Evolutionary conservation across 2,329 filamentous ascomycete genomes (phyloP).

Genomic region (Apiospora sp.): DNA sequence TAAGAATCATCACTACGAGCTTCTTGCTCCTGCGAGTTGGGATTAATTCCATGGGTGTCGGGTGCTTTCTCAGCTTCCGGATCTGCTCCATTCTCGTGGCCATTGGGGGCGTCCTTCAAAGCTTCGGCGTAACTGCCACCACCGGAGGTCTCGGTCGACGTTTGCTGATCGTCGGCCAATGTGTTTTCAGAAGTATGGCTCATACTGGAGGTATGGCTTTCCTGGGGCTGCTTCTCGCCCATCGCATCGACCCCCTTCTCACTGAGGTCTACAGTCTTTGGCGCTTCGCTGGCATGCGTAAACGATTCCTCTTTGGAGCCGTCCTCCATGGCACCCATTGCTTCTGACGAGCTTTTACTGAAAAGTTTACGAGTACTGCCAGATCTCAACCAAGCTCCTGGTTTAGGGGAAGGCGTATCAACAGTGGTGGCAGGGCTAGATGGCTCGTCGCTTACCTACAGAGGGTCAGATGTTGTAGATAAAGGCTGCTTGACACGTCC

Average conservation of each 20-base stretch:
- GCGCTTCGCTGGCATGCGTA: conserved; percentile 29
- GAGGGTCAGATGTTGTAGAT: background rate
- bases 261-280: conserved; percentile 15
- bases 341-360: conserved; percentile 8
- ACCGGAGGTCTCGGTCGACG: conserved; percentile 23
- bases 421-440: conserved; percentile 17
- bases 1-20: conserved; percentile 40
- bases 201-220: background rate
- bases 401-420: conserved; percentile 18
- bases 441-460: conserved; percentile 3
- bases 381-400: conserved; percentile 11
- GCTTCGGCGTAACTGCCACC: conserved; percentile 27
- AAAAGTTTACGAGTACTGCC: background rate
- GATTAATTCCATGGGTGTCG: background rate
- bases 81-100: background rate
- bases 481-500: background rate
- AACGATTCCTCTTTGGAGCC: conserved; percentile 27
- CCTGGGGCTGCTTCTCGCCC: conserved; percentile 17
- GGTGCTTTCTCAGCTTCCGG: background rate
- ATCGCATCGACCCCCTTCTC: background rate
- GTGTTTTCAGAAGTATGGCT: conserved; percentile 25
- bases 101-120: conserved; percentile 24
- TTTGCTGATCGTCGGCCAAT: conserved; percentile 14
- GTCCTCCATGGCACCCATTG: background rate
- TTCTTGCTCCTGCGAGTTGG: conserved; percentile 24